phyloP scores from a whole-genome alignment of 2,329 filamentous ascomycete genomes.

The Xylogone sp. region DNA sequence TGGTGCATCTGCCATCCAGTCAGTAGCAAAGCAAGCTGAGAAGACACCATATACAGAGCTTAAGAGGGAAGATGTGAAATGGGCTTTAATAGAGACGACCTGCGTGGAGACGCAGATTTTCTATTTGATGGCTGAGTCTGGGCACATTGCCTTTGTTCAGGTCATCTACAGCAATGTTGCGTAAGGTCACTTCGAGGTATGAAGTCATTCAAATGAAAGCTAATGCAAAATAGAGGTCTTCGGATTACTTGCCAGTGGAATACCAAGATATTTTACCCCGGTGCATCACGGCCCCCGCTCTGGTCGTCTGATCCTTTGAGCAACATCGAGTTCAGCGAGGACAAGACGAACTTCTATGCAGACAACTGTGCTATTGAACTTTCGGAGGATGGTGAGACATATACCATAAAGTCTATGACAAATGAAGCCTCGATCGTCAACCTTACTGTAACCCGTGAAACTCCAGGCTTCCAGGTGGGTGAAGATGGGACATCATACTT shows the following conservation, averaged over 20 bases:
- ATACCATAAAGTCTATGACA: conserved; percentile 85
- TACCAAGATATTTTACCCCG: conserved; percentile 79
- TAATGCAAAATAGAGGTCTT: conserved; percentile 62
- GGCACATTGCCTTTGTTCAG: conserved; percentile 75
- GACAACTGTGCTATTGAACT: conserved; percentile 82
- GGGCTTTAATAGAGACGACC: conserved; percentile 77
- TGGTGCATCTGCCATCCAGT: conserved; percentile 80
- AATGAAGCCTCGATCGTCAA: conserved; percentile 82
- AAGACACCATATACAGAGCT: conserved; percentile 77
- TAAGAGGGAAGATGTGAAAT: conserved; percentile 74
- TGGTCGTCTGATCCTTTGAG: conserved; percentile 80
- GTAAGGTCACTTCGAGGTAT: conserved; percentile 49
- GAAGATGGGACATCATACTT: conserved; percentile 80
- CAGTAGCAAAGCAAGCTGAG: conserved; percentile 78
- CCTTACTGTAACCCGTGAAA: conserved; percentile 69
- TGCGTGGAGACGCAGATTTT: conserved; percentile 94
- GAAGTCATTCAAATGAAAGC: conserved; percentile 16
- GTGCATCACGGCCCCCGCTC: conserved; percentile 66
- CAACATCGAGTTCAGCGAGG: conserved; percentile 80
- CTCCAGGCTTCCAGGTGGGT: conserved; percentile 82
- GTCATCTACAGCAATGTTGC: conserved; percentile 97
- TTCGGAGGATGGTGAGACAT: conserved; percentile 76
- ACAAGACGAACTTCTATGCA: conserved; percentile 79
- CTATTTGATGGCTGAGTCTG: conserved; percentile 79
- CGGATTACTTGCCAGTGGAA: conserved; percentile 92